Evolutionary conservation across 805 yeast species (phyloP).

Genomic region (Saccharomycopsis schoenii): DNA sequence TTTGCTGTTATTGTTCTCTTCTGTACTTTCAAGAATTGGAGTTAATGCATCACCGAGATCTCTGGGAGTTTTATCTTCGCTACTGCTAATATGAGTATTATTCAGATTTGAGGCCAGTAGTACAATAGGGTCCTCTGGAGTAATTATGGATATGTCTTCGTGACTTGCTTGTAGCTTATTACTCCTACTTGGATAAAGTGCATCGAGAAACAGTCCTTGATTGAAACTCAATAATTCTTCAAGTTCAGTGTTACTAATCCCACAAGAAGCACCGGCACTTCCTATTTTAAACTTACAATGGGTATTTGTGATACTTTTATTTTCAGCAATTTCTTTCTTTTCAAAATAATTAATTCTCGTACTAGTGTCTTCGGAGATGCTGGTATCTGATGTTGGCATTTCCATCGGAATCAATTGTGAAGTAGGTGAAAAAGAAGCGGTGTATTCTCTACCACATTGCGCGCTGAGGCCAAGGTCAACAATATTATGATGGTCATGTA

Average conservation of each 20-base stretch:
- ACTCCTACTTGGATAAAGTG: not conserved
- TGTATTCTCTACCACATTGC: not conserved
- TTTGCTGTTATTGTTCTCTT: not conserved
- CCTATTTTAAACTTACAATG: not conserved
- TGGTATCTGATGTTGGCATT: constrained; percentile 3
- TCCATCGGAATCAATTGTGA: not conserved
- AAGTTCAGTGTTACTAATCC: constrained; percentile 2
- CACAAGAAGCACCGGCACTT: not conserved
- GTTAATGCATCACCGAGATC: constrained; percentile 15
- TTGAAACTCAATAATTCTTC: constrained; percentile 14
- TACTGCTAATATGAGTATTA: not conserved
- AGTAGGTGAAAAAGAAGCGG: not conserved
- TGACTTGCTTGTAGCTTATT: not conserved
- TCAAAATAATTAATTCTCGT: not conserved
- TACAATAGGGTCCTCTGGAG: not conserved
- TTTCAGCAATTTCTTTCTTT: not conserved
- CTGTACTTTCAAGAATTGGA: constrained; percentile 12
- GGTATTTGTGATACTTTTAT: not conserved
- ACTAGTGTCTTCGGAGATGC: not conserved
- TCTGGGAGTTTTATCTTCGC: constrained; percentile 10
- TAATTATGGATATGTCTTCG: not conserved
- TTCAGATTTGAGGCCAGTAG: no score
- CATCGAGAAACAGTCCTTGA: constrained; percentile 6
- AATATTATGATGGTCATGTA: not conserved
- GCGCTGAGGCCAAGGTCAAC: not conserved